Evolutionary conservation across 2,329 filamentous ascomycete genomes (phyloP).

Genomic region (Aaosphaeria arxii): DNA sequence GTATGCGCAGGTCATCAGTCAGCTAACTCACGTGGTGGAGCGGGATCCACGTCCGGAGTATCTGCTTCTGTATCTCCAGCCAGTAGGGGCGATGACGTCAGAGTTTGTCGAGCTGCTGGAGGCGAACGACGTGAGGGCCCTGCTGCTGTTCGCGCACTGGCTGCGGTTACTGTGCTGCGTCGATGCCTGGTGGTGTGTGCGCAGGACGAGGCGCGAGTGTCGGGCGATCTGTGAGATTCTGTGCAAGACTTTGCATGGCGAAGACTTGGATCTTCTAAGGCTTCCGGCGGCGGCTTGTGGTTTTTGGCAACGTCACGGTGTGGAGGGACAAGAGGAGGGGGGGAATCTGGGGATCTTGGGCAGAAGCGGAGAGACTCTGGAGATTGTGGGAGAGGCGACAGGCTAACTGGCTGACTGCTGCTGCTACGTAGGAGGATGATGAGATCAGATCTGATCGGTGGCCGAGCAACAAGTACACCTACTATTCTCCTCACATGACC

Average conservation of each 20-base stretch:
- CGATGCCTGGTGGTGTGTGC: conserved; percentile 4
- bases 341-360: no score
- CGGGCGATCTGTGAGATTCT: conserved; percentile 6
- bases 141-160: conserved; percentile 11
- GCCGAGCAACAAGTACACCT: no score
- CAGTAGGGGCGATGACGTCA: not conserved
- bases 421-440: no score
- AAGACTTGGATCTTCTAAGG: not conserved
- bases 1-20: not conserved
- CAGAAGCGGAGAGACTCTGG: no score
- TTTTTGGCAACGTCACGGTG: not conserved
- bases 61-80: not conserved
- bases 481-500: no score
- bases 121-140: conserved; percentile 3
- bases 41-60: not conserved
- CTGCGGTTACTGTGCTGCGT: conserved; percentile 7
- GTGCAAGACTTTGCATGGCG: not conserved
- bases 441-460: no score
- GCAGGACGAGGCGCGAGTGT: conserved; percentile 4
- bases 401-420: no score
- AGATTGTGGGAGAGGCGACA: no score
- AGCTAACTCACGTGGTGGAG: not conserved
- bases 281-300: not conserved
- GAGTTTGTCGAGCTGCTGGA: conserved; percentile 3
- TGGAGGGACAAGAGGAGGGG: no score